phyloP scores from a whole-genome alignment of 768 basidiomycete species.

The Boletus vermiculosoides region DNA sequence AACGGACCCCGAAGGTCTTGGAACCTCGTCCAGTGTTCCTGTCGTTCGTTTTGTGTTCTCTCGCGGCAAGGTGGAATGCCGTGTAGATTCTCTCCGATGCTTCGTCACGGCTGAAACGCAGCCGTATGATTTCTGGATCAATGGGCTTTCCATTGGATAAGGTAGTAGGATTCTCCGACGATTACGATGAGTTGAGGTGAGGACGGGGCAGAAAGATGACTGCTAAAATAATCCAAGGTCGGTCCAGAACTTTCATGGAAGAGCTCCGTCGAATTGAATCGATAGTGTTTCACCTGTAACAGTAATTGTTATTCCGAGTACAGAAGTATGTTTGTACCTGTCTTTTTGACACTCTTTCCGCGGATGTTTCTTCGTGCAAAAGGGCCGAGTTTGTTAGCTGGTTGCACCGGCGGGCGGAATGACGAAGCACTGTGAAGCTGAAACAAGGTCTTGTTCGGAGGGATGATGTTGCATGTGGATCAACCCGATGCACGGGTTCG shows the following conservation, averaged over 20 bases:
- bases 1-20: neutral
- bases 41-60: neutral
- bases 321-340: neutral
- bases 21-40: neutral
- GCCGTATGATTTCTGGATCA: neutral
- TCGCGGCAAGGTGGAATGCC: neutral
- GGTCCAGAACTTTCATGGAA: neutral
- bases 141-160: too few species aligned
- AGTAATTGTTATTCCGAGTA: neutral
- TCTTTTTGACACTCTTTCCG: neutral
- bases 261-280: neutral
- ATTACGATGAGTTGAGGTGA: neutral
- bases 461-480: neutral
- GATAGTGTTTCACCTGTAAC: neutral
- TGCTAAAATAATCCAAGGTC: neutral
- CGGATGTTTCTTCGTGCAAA: neutral
- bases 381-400: neutral
- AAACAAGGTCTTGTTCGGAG: neutral
- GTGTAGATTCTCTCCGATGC: neutral
- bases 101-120: neutral
- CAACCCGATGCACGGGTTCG: neutral
- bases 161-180: neutral
- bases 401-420: conserved; percentile 1
- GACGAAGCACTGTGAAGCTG: conserved; percentile 5
- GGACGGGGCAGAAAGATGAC: neutral